Evolutionary conservation across 805 yeast genomes (phyloP).

Genomic region (Starmerella bombi): DNA sequence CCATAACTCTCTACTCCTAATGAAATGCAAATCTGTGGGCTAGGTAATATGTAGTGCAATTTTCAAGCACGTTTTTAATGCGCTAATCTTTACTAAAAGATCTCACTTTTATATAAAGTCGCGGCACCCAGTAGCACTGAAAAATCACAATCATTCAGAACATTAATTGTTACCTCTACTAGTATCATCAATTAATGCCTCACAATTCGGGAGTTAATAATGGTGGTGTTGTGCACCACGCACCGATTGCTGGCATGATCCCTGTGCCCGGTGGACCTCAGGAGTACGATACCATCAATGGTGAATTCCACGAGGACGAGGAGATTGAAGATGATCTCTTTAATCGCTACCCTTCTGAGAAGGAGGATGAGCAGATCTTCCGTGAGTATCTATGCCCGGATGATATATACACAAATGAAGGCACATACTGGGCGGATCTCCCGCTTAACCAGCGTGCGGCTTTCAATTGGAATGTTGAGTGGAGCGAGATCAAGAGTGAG

Average conservation of each 20-base stretch:
- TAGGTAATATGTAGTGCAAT: neutral
- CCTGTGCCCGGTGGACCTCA: slow-evolving; percentile 30
- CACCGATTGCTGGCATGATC: slow-evolving; percentile 27
- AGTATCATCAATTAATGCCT: neutral
- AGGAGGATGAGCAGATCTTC: slow-evolving; percentile 27
- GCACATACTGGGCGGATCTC: slow-evolving; percentile 31
- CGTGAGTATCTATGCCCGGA: slow-evolving; percentile 26
- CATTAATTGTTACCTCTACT: no score
- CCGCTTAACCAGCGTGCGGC: slow-evolving; percentile 22
- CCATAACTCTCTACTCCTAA: no score
- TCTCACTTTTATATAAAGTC: neutral
- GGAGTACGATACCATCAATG: slow-evolving; percentile 31
- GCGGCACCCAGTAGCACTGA: no score
- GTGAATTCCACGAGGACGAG: slow-evolving; percentile 20
- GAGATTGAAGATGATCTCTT: slow-evolving; percentile 19
- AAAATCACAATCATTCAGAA: no score
- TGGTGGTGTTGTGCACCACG: slow-evolving; percentile 21
- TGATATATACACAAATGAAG: slow-evolving; percentile 26
- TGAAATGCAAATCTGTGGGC: no score
- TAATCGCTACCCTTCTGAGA: slow-evolving; percentile 20
- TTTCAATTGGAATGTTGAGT: slow-evolving; percentile 24
- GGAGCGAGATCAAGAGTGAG: slow-evolving; percentile 24
- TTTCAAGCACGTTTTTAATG: slow-evolving; percentile 4
- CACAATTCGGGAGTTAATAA: no score
- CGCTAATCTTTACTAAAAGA: neutral